Conservation (phyloP, 2,329 filamentous ascomycete species). For the Lasiodiplodia sp. region DNA sequence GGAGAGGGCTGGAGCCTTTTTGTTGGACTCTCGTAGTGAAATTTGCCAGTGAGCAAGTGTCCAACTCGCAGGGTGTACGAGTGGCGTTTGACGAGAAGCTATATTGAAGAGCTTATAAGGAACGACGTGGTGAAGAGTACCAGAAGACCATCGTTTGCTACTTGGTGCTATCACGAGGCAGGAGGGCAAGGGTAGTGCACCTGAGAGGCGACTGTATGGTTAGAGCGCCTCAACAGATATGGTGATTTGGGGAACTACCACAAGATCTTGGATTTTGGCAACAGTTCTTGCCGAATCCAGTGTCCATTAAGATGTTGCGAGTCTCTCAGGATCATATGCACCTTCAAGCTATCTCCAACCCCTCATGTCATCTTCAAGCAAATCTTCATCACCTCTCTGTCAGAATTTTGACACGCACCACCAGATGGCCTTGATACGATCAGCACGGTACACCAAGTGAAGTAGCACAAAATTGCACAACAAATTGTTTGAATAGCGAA, state of each 20-base stretch:
- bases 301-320: background rate
- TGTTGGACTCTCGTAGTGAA: background rate
- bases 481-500: background rate
- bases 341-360: background rate
- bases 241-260: background rate
- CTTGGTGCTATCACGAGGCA: background rate
- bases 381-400: background rate
- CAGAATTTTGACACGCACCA: background rate
- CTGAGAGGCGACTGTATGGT: no score
- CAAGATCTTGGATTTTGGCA: background rate
- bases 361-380: background rate
- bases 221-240: background rate
- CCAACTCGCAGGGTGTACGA: background rate
- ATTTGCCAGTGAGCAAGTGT: background rate
- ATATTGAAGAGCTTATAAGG: background rate
- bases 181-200: background rate
- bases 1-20: background rate
- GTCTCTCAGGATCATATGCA: background rate
- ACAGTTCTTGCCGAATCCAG: background rate
- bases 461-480: background rate
- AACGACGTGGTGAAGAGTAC: background rate
- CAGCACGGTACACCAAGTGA: background rate
- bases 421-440: background rate
- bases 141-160: background rate
- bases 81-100: background rate